These are phyloP conservation scores for Candida awuae DNA, from an alignment of 805 yeast species.

Conservation along the genomic window DNA sequence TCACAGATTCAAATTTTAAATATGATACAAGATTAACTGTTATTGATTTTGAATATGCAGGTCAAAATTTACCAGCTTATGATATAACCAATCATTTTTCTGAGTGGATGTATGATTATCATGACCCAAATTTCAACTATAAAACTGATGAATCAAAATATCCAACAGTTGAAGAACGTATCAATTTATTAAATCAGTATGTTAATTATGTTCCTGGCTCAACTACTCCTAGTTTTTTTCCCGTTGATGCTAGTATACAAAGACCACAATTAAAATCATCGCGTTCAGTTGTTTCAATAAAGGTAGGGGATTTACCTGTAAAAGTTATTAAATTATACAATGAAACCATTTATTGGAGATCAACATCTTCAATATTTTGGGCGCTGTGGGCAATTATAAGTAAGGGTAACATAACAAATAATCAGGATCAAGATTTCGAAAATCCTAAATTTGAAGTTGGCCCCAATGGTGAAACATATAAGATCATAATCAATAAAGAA, in stretches of 20 bases:
- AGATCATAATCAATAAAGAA: slow-evolving; percentile 14
- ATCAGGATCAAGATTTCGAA: slow-evolving; percentile 11
- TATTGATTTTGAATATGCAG: slow-evolving; percentile 94
- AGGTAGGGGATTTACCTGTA: slow-evolving; percentile 27
- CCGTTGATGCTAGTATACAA: slow-evolving; percentile 14
- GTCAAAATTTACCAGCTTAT: slow-evolving; percentile 80
- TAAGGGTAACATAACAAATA: slow-evolving; percentile 17
- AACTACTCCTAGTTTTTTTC: slow-evolving; percentile 20
- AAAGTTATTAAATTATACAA: slow-evolving; percentile 45
- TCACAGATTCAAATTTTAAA: slow-evolving; percentile 24
- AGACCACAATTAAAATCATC: slow-evolving; percentile 10
- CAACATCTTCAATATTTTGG: slow-evolving; percentile 76
- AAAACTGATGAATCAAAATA: slow-evolving; percentile 47
- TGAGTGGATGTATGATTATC: slow-evolving; percentile 97
- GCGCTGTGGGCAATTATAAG: slow-evolving; percentile 79
- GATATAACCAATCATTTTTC: slow-evolving; percentile 90
- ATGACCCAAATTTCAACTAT: slow-evolving; percentile 47
- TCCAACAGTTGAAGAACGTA: slow-evolving; percentile 62
- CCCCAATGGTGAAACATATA: slow-evolving; percentile 46
- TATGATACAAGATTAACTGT: slow-evolving; percentile 72
- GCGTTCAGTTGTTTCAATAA: slow-evolving; percentile 29
- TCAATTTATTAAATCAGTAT: slow-evolving; percentile 70
- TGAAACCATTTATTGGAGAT: slow-evolving; percentile 71
- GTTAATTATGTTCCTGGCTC: slow-evolving; percentile 47
- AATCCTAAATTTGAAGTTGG: slow-evolving; percentile 35